phyloP scores from a whole-genome alignment of 345 rosid species.

The Leavenworthia alabamica region DNA sequence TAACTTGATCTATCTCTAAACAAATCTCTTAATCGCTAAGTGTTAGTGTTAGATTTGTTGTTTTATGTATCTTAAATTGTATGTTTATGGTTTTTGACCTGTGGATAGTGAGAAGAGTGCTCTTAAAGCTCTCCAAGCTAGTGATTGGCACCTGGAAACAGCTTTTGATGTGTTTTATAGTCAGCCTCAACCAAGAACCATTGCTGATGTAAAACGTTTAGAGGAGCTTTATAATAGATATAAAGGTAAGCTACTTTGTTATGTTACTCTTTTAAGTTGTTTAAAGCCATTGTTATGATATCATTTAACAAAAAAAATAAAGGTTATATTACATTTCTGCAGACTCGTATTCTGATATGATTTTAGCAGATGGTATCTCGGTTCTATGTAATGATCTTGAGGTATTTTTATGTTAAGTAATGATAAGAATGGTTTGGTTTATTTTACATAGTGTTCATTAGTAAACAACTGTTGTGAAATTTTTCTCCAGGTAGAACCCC shows the following conservation, averaged over 20 bases:
- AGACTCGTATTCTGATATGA: conserved; percentile 65
- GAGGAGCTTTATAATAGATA: conserved; percentile 93
- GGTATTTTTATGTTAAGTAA: conserved; percentile 34
- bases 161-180: conserved; percentile 89
- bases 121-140: conserved; percentile 74
- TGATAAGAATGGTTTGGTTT: conserved; percentile 1
- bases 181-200: conserved; percentile 70
- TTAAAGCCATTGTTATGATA: background rate
- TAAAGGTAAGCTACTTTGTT: conserved; percentile 59
- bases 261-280: background rate
- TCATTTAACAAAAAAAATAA: too few species aligned
- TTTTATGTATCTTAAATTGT: background rate
- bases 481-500: conserved; percentile 87
- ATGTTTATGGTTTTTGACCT: background rate
- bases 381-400: conserved; percentile 71
- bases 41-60: conserved; percentile 7
- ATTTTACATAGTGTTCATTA: background rate
- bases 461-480: conserved; percentile 15
- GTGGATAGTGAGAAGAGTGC: conserved; percentile 78
- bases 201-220: conserved; percentile 66
- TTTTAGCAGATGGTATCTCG: conserved; percentile 64
- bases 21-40: background rate
- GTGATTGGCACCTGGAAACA: conserved; percentile 94
- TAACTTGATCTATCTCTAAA: conserved; percentile 21
- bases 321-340: conserved; percentile 23